A percentile compares a stretch with the other conserved stretches of the same genome.
Conservation (phyloP, 345 rosid genomes). For the Psidium guajava region DNA sequence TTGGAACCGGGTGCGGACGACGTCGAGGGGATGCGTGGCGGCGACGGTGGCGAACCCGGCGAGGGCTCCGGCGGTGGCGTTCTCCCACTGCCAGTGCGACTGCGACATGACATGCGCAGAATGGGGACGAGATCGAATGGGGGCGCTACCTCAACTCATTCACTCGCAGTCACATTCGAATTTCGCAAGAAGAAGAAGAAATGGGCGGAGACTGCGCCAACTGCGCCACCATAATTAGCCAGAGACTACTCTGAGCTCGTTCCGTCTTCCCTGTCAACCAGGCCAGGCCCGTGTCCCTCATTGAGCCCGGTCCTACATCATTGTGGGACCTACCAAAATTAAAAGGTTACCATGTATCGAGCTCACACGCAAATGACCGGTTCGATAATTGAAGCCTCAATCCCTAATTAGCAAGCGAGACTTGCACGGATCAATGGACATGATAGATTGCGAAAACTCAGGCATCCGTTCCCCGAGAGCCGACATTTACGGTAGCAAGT, state of each 20-base stretch:
- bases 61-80: constrained; percentile 73
- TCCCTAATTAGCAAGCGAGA: too few relatives aligned
- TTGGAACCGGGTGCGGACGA: constrained; percentile 90
- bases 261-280: too few relatives aligned
- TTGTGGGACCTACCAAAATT: background rate
- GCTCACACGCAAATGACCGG: too few relatives aligned
- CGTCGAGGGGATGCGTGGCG: constrained; percentile 78
- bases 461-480: too few relatives aligned
- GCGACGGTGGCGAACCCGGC: constrained; percentile 92
- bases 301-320: background rate
- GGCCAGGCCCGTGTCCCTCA: background rate
- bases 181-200: background rate
- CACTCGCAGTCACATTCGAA: background rate
- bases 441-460: too few relatives aligned
- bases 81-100: constrained; percentile 68
- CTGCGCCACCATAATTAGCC: too few relatives aligned
- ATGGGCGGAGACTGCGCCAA: too few relatives aligned
- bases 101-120: background rate
- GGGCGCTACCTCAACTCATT: background rate
- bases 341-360: too few relatives aligned
- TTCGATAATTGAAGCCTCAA: too few relatives aligned
- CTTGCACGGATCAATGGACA: too few relatives aligned
- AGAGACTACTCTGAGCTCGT: too few relatives aligned
- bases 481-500: too few relatives aligned
- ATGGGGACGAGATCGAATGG: background rate